Evolutionary conservation across 345 rosid genomes (phyloP).

Genomic region (Carallia pectinifolia): DNA sequence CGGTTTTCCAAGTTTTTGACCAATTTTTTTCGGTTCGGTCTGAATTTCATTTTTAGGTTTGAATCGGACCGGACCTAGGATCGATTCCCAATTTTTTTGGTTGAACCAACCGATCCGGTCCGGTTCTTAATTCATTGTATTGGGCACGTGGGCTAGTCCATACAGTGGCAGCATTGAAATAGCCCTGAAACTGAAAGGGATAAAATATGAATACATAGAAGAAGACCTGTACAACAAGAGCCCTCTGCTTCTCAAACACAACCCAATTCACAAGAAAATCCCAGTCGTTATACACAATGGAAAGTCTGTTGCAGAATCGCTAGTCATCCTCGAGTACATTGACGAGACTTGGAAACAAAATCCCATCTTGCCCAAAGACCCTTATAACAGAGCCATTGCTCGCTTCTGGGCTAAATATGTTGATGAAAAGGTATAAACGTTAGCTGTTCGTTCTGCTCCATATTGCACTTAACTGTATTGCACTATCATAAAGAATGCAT

Average conservation of each 20-base stretch:
- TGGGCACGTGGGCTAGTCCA: conserved; percentile 9
- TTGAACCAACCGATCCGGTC: too few species aligned
- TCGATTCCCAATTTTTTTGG: too few species aligned
- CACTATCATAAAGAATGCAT: too few species aligned
- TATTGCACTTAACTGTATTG: too few species aligned
- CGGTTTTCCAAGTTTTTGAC: too few species aligned
- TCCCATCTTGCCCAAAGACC: conserved; percentile 9
- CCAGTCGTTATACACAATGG: conserved; percentile 18
- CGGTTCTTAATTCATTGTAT: too few species aligned
- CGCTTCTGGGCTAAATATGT: conserved; percentile 20
- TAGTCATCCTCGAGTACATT: conserved; percentile 17
- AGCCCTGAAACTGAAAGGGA: conserved; percentile 13
- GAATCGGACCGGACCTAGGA: too few species aligned
- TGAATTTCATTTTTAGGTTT: too few species aligned
- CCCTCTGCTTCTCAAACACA: conserved; percentile 4
- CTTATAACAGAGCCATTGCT: conserved; percentile 4
- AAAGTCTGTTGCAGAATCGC: conserved; percentile 11
- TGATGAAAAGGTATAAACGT: conserved; percentile 11
- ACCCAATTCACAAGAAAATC: conserved; percentile 12
- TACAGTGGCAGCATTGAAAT: conserved; percentile 11
- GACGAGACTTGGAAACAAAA: conserved; percentile 10
- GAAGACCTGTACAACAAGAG: conserved; percentile 21
- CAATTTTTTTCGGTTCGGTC: too few species aligned
- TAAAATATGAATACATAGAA: conserved; percentile 4
- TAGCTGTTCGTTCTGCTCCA: background rate